These are phyloP conservation scores for Cornus florida DNA, from an alignment of 148 eudicot genomes.

Conservation along the genomic window DNA sequence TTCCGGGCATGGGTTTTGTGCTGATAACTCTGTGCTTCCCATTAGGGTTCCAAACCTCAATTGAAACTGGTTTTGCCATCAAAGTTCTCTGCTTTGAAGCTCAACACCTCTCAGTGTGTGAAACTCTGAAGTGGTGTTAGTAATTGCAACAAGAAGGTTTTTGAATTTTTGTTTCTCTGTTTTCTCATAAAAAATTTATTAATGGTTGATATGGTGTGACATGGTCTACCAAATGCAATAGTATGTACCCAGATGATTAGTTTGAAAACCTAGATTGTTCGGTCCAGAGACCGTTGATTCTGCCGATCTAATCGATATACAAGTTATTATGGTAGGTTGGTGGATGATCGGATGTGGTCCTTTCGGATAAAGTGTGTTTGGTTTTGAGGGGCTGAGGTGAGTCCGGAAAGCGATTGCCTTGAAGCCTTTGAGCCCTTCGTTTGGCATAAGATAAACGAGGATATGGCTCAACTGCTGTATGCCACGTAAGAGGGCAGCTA, in stretches of 20 bases:
- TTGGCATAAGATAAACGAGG: constrained; percentile 26
- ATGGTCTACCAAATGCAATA: background rate
- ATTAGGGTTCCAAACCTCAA: constrained; percentile 88
- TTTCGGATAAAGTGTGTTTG: background rate
- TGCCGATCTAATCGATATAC: background rate
- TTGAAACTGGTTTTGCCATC: constrained; percentile 85
- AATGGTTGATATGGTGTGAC: background rate
- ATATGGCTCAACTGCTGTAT: constrained; percentile 6
- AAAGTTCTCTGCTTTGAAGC: background rate
- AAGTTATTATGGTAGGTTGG: background rate
- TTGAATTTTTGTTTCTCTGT: background rate
- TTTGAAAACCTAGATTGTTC: background rate
- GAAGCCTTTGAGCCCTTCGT: constrained; percentile 25
- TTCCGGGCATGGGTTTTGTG: constrained; percentile 98
- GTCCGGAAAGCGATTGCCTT: background rate
- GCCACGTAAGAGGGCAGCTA: constrained; percentile 31
- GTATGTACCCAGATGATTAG: background rate
- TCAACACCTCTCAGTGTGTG: background rate
- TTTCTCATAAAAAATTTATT: background rate
- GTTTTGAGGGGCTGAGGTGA: background rate
- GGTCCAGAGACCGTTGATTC: background rate
- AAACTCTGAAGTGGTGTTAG: background rate
- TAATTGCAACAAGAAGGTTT: background rate
- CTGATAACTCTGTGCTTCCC: constrained; percentile 97
- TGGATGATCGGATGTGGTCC: background rate